These are phyloP conservation scores for Globisporangium acanthophoron DNA, from an alignment of 352 stramenopile genomes.

Conservation along the genomic window DNA sequence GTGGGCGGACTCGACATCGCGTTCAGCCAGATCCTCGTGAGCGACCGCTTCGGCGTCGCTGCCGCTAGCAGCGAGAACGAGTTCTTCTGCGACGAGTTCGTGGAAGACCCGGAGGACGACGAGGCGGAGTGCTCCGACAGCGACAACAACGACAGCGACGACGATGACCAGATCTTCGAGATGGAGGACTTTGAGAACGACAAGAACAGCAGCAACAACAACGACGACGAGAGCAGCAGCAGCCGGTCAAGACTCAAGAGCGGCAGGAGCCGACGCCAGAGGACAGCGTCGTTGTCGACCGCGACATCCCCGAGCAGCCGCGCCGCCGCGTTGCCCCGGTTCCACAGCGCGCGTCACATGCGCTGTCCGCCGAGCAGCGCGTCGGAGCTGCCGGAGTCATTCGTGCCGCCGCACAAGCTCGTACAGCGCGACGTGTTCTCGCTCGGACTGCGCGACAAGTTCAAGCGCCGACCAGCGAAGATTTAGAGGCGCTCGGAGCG, in stretches of 20 bases:
- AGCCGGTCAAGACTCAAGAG: slow-evolving; percentile 9
- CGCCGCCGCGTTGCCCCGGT: slow-evolving; percentile 10
- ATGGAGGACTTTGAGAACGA: slow-evolving; percentile 59
- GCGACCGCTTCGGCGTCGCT: slow-evolving; percentile 2
- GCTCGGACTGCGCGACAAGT: slow-evolving; percentile 55
- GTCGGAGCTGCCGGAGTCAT: slow-evolving; percentile 42
- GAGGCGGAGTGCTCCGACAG: slow-evolving; percentile 27
- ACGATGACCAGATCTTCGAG: slow-evolving; percentile 69
- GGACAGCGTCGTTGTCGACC: slow-evolving; percentile 11
- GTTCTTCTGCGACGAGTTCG: slow-evolving; percentile 18
- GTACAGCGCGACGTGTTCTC: slow-evolving; percentile 69
- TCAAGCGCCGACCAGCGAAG: slow-evolving; percentile 49
- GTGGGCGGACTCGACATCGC: slow-evolving; percentile 7
- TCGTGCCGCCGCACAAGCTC: slow-evolving; percentile 71
- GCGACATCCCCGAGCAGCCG: slow-evolving; percentile 7
- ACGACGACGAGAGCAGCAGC: neutral
- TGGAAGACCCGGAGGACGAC: slow-evolving; percentile 44
- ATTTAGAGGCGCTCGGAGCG: slow-evolving; percentile 4
- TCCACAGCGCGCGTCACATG: slow-evolving; percentile 16
- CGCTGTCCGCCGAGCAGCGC: slow-evolving; percentile 14
- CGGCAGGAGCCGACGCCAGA: slow-evolving; percentile 1
- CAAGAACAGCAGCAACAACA: slow-evolving; percentile 11
- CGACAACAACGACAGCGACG: slow-evolving; percentile 18
- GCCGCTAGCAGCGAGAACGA: neutral
- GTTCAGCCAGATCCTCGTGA: slow-evolving; percentile 17